phyloP scores from a whole-genome alignment of 306 rosid species.

The Ormosia emarginata region DNA sequence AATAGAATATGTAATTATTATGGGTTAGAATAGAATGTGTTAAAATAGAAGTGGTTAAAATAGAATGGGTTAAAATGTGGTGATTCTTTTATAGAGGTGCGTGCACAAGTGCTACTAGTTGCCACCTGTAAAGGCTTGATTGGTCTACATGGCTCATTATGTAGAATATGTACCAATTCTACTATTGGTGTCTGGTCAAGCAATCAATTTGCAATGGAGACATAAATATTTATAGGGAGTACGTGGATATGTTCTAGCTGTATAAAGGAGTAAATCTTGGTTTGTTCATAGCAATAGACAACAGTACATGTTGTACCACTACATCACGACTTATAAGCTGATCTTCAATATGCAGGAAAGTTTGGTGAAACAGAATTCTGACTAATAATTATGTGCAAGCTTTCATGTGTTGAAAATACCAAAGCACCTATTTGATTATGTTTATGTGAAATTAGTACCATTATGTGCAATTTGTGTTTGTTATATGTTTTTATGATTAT shows the following conservation, averaged over 20 bases:
- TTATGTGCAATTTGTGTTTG: too few relatives aligned
- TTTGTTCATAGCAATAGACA: neutral
- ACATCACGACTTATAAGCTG: neutral
- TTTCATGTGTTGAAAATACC: too few relatives aligned
- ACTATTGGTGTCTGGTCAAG: conserved; percentile 30
- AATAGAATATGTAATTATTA: too few relatives aligned
- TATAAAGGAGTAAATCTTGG: neutral
- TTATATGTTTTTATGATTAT: too few relatives aligned
- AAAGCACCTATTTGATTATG: too few relatives aligned
- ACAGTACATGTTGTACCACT: neutral
- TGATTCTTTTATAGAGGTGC: neutral
- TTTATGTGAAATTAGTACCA: too few relatives aligned
- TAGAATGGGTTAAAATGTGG: neutral
- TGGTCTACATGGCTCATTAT: conserved; percentile 31
- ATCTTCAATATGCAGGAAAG: neutral
- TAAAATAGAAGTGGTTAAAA: too few relatives aligned
- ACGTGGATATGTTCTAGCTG: too few relatives aligned
- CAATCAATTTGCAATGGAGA: conserved; percentile 16
- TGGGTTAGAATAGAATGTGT: too few relatives aligned
- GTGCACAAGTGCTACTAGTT: too few relatives aligned
- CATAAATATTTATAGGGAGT: too few relatives aligned
- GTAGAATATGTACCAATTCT: conserved; percentile 1
- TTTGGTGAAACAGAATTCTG: neutral
- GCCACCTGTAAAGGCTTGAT: neutral
- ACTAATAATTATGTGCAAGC: conserved; percentile 9